Percentiles rank a stretch among this genome's conserved stretches.
These are phyloP conservation scores for Populus pruinosa DNA, from an alignment of 345 rosid genomes.

Conservation along the genomic window DNA sequence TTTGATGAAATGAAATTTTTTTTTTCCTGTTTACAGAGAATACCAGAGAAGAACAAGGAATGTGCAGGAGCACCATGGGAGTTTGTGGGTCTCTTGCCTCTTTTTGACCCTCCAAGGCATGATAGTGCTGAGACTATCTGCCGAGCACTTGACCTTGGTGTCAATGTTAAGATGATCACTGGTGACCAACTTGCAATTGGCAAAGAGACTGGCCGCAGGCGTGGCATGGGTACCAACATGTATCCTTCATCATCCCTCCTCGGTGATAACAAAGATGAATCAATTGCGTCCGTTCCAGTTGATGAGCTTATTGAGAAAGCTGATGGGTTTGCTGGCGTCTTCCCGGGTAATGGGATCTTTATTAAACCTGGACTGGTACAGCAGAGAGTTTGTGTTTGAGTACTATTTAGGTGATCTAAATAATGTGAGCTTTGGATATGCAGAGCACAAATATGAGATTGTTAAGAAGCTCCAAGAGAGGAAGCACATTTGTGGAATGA, in stretches of 20 bases:
- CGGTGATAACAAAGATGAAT: constrained; percentile 58
- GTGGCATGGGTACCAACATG: constrained; percentile 92
- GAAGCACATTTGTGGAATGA: constrained; percentile 81
- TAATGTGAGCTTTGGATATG: neutral
- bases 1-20: too few species aligned
- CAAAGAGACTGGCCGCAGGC: constrained; percentile 84
- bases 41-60: constrained; percentile 71
- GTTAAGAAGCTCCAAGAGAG: constrained; percentile 76
- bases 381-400: neutral
- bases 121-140: constrained; percentile 91
- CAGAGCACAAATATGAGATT: constrained; percentile 87
- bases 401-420: neutral
- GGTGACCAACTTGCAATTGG: constrained; percentile 75
- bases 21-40: constrained; percentile 33
- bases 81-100: constrained; percentile 69
- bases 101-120: constrained; percentile 89
- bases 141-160: constrained; percentile 74
- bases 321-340: constrained; percentile 86
- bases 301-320: constrained; percentile 85
- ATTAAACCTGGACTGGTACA: neutral
- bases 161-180: constrained; percentile 87
- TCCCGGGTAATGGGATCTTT: constrained; percentile 50
- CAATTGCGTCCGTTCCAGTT: constrained; percentile 58
- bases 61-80: constrained; percentile 73
- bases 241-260: constrained; percentile 78